Conservation (phyloP, 1,284 basidiomycete genomes). For the Phellopilus nigrolimitatus region DNA sequence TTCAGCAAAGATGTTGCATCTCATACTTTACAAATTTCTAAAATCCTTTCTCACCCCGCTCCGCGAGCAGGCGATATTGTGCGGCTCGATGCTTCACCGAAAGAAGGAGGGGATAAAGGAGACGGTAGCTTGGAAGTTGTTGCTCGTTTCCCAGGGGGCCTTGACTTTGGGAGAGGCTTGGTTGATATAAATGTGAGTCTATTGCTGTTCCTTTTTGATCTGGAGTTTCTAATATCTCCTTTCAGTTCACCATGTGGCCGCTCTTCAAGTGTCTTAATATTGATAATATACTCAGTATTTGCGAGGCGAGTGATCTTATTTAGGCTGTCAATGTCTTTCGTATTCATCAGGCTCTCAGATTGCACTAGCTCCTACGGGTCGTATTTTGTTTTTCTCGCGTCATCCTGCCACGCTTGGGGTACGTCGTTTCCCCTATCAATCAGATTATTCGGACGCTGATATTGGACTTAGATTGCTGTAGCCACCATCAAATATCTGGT, state of each 20-base stretch:
- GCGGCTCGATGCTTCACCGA: conserved; percentile 71
- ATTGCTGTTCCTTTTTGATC: not conserved
- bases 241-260: conserved; percentile 88
- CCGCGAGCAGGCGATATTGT: conserved; percentile 84
- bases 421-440: conserved; percentile 11
- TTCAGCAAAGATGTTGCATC: conserved; percentile 90
- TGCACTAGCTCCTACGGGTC: conserved; percentile 88
- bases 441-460: not conserved
- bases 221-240: not conserved
- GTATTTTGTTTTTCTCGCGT: conserved; percentile 85
- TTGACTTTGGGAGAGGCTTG: conserved; percentile 78
- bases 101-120: conserved; percentile 37
- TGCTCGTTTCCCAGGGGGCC: conserved; percentile 78
- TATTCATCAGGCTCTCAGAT: conserved; percentile 43
- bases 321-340: not conserved
- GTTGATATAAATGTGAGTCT: conserved; percentile 66
- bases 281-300: conserved; percentile 90
- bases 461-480: conserved; percentile 61
- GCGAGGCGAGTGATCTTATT: conserved; percentile 57
- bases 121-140: conserved; percentile 78
- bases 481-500: conserved; percentile 89
- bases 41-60: conserved; percentile 77
- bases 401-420: conserved; percentile 90
- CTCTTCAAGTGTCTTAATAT: conserved; percentile 92
- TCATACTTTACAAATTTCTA: conserved; percentile 79